phyloP scores from a whole-genome alignment of 140 eudicot species.

The Stevia rebaudiana region DNA sequence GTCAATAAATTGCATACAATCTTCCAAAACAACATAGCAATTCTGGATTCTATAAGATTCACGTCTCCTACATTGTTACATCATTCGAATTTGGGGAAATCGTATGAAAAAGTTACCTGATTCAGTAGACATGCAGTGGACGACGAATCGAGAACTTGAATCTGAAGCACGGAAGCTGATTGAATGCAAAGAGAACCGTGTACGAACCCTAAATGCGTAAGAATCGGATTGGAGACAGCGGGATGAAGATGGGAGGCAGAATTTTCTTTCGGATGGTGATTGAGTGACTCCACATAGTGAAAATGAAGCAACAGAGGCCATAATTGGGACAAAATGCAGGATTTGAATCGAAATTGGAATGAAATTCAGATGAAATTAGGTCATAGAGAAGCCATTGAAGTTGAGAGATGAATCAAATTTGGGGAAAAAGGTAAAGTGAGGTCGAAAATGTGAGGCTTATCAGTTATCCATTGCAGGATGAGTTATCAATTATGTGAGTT shows the following conservation, averaged over 20 bases:
- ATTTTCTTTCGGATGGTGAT: conserved; percentile 46
- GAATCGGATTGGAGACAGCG: conserved; percentile 21
- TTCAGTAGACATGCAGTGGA: conserved; percentile 60
- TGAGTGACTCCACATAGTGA: conserved; percentile 42
- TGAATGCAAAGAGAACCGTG: conserved; percentile 19
- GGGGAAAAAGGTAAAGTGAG: conserved; percentile 24
- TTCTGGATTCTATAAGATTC: neutral
- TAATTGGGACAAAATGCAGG: conserved; percentile 19
- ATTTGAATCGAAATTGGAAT: neutral
- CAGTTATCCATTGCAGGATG: conserved; percentile 25
- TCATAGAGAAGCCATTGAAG: conserved; percentile 20
- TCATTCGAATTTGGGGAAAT: neutral
- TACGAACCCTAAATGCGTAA: conserved; percentile 38
- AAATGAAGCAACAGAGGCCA: conserved; percentile 63
- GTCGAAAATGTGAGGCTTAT: conserved; percentile 32
- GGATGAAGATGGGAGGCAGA: conserved; percentile 21
- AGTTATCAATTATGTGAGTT: conserved; percentile 12
- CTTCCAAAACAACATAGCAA: neutral
- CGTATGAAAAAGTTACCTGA: conserved; percentile 30
- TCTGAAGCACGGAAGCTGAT: conserved; percentile 32
- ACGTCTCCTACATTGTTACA: conserved; percentile 1
- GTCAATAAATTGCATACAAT: neutral
- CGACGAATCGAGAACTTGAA: conserved; percentile 38
- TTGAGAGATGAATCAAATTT: conserved; percentile 1
- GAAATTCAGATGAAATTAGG: neutral